Conservation (phyloP, 192 early-diverging fungal species). For the Coemansia sp. region DNA sequence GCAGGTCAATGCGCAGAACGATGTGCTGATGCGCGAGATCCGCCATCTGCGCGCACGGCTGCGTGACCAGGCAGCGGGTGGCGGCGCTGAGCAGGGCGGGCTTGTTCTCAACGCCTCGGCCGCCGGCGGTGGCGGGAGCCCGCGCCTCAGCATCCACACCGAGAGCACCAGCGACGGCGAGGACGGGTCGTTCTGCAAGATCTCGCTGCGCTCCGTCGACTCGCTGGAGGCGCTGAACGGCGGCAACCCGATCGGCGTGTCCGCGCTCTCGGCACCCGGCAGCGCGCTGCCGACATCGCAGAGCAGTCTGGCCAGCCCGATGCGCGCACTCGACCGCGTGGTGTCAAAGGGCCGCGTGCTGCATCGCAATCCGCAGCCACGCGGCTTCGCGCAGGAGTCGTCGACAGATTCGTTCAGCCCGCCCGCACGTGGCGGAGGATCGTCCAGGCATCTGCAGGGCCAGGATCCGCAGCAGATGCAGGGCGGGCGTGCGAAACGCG, state of each 20-base stretch:
- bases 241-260: conserved; percentile 27
- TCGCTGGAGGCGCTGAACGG: conserved; percentile 33
- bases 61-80: background rate
- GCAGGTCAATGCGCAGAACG: conserved; percentile 46
- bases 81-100: background rate
- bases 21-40: conserved; percentile 50
- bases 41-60: conserved; percentile 11
- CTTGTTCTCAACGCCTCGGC: background rate
- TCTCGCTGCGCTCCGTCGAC: conserved; percentile 27
- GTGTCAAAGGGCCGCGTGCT: conserved; percentile 35
- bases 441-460: background rate
- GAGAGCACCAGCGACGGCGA: conserved; percentile 30
- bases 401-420: conserved; percentile 24
- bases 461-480: background rate
- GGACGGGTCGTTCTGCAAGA: conserved; percentile 41
- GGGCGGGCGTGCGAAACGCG: conserved; percentile 40
- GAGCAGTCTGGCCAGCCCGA: conserved; percentile 15
- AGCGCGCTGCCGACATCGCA: conserved; percentile 10
- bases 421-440: background rate
- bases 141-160: conserved; percentile 2
- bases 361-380: conserved; percentile 23
- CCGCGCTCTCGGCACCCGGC: background rate
- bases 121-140: background rate
- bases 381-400: conserved; percentile 10
- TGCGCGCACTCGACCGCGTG: conserved; percentile 28